Evolutionary conservation across 1,284 basidiomycete species (phyloP), one percentile per base, ranked within the genome.

Genomic region (Boletus sp.): DNA sequence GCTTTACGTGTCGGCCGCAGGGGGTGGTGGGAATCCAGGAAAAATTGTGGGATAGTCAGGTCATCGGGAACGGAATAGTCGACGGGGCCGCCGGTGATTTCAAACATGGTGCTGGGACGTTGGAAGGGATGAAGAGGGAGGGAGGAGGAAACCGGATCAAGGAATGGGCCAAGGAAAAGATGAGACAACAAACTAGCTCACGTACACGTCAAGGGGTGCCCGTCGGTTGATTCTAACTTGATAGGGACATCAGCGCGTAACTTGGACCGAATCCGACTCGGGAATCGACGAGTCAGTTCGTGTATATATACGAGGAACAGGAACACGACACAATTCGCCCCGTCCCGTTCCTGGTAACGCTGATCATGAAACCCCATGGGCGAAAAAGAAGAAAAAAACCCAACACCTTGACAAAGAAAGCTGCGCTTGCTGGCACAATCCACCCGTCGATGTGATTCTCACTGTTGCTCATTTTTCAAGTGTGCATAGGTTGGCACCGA

Each of bases 31-130:
- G 64, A 62, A 56, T 84, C 80, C 23, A 90, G 73, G 37, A 89
- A 72, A 64, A 91, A 90, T 67, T 91, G 88, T 3, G 81, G 75
- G 19, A 90, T 72, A 10, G 82, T 83, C 44, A 89, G 66, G 66
- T 89, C 69, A 59, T 87, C 82, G 10, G 87, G 88, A 51, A 88
- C 80, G 50, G 59, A 55, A 13, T 75, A 74, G 20, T 80, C 64
- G 35, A 72, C 61, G 38, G 64, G 56, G 20, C 69, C 68, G 19
- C 71, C 70, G 37, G 63, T 65, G 49, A 82, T 77, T 55, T 78
- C 72, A 46, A 49, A 14, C 60, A 63, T 60, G 46, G 2, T 25
- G 5, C 1, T 5, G 26, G 30, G 13, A 8, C 1, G 43, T 8
- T 8, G n/a, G 22, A 14, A 12, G 14, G 16, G 16, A 12, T 36